Evolutionary conservation across 2,329 filamentous ascomycete species (phyloP), one percentile per base, ranked within the genome.

Genomic region (Beauveria medogensis): DNA sequence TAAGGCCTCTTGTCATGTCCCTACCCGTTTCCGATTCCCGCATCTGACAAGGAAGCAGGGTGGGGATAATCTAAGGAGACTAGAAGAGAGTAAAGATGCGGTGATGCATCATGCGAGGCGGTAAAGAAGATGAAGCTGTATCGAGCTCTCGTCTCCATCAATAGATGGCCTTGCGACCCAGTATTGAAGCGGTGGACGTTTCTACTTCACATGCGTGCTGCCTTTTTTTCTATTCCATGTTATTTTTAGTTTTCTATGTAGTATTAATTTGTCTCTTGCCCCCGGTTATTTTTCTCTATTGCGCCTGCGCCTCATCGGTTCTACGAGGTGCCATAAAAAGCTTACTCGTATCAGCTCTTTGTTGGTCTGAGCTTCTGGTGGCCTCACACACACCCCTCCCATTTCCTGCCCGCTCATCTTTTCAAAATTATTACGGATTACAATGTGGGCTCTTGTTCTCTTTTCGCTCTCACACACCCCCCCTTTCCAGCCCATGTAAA

Each of bases 291-390:
- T 28, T 34, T 20, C 18, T 34, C 30, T 4, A 26, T 50, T 9
- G 14, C 34, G 14, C 20, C 54, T 56, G 54, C 54, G 54, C 54
- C 54, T 56, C 54, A 10, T 16, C 54, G 30, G 30, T 12, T 12
- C 34, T 37, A 37, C 34, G 34, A 37, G 24, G 55, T 22, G 34
- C 55, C 55, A 43, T 43, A 41, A 43, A 51, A 51, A 4, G 46
- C 55, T 51, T 58, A 57, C 44, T 48, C 55, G 55, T 57, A 57
- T 41, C 48, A 30, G 18, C 14, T 48, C 26, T 41, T 16, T 53
- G 51, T 53, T 60, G 57, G 57, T 47, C 57, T 54, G 50, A 60
- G 57, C 57, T 60, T 60, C 47, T 54, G 47, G n/a, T 54, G 57
- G n/a, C 22, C 48, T 43, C 41, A 34, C 40, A 14, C 22, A 14